A percentile compares a stretch with the other conserved stretches of the same genome.
Conservation (phyloP, 495 filamentous ascomycete genomes). For the Hyaloscypha bicolor region DNA sequence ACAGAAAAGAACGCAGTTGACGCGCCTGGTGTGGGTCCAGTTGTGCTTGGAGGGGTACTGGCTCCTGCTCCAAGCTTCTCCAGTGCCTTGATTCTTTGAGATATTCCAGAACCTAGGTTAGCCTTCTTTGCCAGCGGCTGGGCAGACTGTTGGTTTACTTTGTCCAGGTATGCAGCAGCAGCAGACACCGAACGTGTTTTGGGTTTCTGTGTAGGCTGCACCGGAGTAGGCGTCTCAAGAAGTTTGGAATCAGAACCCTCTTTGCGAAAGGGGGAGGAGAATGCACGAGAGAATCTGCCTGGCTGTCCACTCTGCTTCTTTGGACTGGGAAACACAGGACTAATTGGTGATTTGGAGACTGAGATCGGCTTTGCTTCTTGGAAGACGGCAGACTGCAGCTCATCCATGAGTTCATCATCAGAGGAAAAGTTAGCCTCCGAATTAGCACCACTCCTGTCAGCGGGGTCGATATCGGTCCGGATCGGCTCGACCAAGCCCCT, state of each 20-base stretch:
- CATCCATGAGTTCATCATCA: conserved; percentile 88
- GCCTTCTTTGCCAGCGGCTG: conserved; percentile 67
- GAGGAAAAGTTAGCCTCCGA: conserved; percentile 70
- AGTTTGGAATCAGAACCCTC: conserved; percentile 28
- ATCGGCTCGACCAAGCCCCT: conserved; percentile 58
- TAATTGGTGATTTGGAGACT: conserved; percentile 84
- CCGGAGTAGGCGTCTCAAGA: conserved; percentile 6
- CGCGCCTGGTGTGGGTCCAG: conserved; percentile 12
- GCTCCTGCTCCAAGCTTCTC: conserved; percentile 57
- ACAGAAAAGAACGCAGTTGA: conserved; percentile 52
- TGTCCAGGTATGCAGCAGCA: conserved; percentile 46
- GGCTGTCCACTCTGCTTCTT: conserved; percentile 37
- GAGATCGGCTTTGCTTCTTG: conserved; percentile 83
- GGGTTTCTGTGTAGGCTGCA: conserved; percentile 24
- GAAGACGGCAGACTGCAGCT: conserved; percentile 79
- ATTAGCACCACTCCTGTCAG: conserved; percentile 50
- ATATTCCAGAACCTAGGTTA: conserved; percentile 86
- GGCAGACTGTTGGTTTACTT: conserved; percentile 46
- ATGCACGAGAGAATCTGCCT: conserved; percentile 51
- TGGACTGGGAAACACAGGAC: conserved; percentile 57
- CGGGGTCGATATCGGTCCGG: conserved; percentile 44
- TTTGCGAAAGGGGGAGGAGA: conserved; percentile 48
- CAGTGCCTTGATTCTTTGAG: conserved; percentile 85
- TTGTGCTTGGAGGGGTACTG: conserved; percentile 40
- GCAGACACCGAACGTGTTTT: conserved; percentile 50